Conservation (phyloP, 495 filamentous ascomycete genomes). For the Glarea lozoyensis region DNA sequence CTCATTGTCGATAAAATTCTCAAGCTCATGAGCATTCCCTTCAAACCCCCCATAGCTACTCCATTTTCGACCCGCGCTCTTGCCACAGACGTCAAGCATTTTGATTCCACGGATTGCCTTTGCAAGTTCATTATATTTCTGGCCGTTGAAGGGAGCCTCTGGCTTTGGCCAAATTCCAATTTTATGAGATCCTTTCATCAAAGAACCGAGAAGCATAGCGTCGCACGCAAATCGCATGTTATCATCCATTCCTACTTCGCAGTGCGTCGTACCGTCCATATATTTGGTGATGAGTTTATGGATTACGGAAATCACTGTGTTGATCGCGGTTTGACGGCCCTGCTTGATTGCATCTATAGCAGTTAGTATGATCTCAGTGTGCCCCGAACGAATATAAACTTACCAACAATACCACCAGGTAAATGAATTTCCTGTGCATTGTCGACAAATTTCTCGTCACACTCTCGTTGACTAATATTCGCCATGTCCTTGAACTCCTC, state of each 20-base stretch:
- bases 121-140: conserved; percentile 4
- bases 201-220: conserved; percentile 12
- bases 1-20: conserved; percentile 3
- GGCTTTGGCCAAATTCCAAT: conserved; percentile 11
- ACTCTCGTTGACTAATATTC: conserved; percentile 6
- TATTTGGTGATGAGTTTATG: conserved; percentile 2
- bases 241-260: neutral
- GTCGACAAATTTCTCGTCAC: conserved; percentile 4
- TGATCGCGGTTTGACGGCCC: conserved; percentile 2
- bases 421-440: conserved; percentile 7
- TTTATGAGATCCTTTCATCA: conserved; percentile 3
- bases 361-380: neutral
- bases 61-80: conserved; percentile 2
- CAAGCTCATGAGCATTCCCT: conserved; percentile 4
- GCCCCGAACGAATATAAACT: neutral
- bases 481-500: conserved; percentile 8
- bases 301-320: neutral
- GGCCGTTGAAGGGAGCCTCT: conserved; percentile 5
- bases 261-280: conserved; percentile 4
- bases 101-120: conserved; percentile 5
- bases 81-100: conserved; percentile 5
- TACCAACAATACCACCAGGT: conserved; percentile 7
- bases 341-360: conserved; percentile 3
- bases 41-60: neutral
- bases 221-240: conserved; percentile 8